phyloP scores from a whole-genome alignment of 1,139 yeast species.

The Lipomyces yarrowii region DNA sequence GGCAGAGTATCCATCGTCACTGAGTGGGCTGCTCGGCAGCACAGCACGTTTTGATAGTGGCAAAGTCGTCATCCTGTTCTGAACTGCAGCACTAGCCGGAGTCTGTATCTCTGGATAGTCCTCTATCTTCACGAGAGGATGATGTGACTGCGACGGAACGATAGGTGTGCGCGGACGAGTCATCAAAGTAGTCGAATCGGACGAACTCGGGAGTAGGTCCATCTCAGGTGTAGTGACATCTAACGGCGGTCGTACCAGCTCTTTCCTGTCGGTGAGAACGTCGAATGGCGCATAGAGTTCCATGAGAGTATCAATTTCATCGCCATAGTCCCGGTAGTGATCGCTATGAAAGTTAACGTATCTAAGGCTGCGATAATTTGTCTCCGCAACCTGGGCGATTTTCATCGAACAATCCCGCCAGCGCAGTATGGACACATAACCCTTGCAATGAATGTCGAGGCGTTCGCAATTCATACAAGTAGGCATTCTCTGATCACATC shows the following conservation, averaged over 20 bases:
- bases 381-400: slow-evolving; percentile 16
- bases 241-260: neutral
- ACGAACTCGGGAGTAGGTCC: neutral
- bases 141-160: neutral
- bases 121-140: neutral
- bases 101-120: neutral
- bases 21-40: neutral
- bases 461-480: slow-evolving; percentile 24
- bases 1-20: neutral
- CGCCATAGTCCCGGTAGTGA: slow-evolving; percentile 16
- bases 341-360: slow-evolving; percentile 16
- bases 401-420: slow-evolving; percentile 27
- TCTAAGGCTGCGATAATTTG: slow-evolving; percentile 14
- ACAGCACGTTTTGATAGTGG: neutral
- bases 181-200: neutral
- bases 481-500: slow-evolving; percentile 27
- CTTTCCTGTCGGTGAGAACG: neutral
- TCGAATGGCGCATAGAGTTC: slow-evolving; percentile 19
- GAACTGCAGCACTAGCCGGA: neutral
- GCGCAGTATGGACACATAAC: slow-evolving; percentile 21
- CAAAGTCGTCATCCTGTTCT: neutral
- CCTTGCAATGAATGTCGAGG: slow-evolving; percentile 24
- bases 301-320: slow-evolving; percentile 19
- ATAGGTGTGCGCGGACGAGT: neutral
- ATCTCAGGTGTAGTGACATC: neutral